Conservation (phyloP, 768 basidiomycete species). For the Amanita rubescens region DNA sequence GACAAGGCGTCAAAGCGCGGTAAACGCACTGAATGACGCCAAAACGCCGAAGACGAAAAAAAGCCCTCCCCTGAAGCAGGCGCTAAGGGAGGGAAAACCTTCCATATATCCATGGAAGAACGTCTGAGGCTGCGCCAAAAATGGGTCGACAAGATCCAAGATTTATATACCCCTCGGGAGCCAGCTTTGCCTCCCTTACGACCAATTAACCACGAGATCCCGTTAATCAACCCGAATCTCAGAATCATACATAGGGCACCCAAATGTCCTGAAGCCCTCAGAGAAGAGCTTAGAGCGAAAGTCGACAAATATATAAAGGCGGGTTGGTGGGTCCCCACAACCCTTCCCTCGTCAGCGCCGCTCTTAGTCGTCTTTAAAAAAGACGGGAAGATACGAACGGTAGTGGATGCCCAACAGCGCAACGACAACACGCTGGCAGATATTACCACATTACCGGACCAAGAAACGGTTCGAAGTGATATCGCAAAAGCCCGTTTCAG, state of each 20-base stretch:
- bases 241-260: not conserved
- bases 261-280: not conserved
- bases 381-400: conserved; percentile 23
- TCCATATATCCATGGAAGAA: not conserved
- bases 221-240: not conserved
- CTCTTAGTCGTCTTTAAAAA: conserved; percentile 21
- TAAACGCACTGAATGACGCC: not conserved
- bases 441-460: conserved; percentile 18
- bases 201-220: not conserved
- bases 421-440: conserved; percentile 36
- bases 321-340: not conserved
- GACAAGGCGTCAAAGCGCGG: not conserved
- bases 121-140: not conserved
- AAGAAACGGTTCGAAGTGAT: not conserved
- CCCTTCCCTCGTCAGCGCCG: not conserved
- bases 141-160: not conserved
- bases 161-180: not conserved
- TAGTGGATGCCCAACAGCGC: conserved; percentile 25
- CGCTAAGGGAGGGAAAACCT: not conserved
- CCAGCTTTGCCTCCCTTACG: not conserved
- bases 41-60: not conserved
- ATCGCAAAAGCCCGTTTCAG: not conserved
- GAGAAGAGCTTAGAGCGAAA: not conserved
- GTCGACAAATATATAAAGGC: not conserved
- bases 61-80: not conserved